These are phyloP conservation scores for Pyricularia pennisetigena DNA, from an alignment of 2,329 filamentous ascomycete genomes.

Conservation along the genomic window DNA sequence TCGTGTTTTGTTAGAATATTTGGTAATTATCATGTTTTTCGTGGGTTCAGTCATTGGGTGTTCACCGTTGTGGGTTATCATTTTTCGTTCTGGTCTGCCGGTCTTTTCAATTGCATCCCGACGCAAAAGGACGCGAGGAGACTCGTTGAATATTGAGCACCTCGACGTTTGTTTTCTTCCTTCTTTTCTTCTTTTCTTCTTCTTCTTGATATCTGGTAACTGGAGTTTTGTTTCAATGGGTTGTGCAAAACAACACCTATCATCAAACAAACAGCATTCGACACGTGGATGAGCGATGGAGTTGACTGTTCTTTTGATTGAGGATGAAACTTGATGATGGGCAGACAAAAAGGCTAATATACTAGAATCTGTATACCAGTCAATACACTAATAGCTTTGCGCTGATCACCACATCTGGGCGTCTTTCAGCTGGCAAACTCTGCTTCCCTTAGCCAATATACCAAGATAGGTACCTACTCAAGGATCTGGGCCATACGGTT, in stretches of 20 bases:
- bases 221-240: neutral
- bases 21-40: neutral
- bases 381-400: neutral
- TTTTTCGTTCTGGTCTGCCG: neutral
- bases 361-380: neutral
- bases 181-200: neutral
- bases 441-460: neutral
- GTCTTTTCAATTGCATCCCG: neutral
- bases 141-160: neutral
- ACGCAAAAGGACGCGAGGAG: neutral
- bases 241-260: neutral
- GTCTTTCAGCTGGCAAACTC: neutral
- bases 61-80: too few relatives aligned
- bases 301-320: neutral
- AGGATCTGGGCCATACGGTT: neutral
- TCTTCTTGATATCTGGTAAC: neutral
- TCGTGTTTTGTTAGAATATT: neutral
- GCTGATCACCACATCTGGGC: neutral
- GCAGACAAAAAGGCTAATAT: neutral
- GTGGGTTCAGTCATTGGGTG: neutral
- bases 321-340: neutral
- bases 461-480: too few relatives aligned
- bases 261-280: neutral
- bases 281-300: neutral
- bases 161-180: too few relatives aligned